These are phyloP conservation scores for Dillenia suffruticosa DNA, from an alignment of 164 flowering plant genomes.

Conservation along the genomic window DNA sequence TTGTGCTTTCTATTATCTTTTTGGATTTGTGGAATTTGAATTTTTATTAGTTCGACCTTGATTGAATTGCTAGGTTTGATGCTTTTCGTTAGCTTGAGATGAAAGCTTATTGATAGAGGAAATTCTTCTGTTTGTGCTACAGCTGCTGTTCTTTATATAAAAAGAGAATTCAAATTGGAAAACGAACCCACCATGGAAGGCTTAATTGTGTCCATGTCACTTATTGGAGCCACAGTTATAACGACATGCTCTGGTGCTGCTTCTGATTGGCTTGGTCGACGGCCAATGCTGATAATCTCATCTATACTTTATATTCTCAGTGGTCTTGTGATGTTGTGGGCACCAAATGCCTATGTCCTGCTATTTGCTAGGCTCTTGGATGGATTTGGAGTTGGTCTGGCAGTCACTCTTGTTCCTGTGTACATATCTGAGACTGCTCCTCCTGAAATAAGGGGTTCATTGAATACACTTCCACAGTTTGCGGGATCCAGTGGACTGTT, in stretches of 20 bases:
- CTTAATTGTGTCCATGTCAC: conserved; percentile 87
- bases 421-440: conserved; percentile 98
- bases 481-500: conserved; percentile 86
- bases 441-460: conserved; percentile 70
- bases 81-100: neutral
- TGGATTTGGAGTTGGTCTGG: conserved; percentile 89
- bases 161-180: conserved; percentile 42
- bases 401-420: conserved; percentile 82
- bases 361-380: conserved; percentile 76
- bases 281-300: conserved; percentile 83
- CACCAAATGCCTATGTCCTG: conserved; percentile 82
- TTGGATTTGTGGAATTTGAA: neutral
- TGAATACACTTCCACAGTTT: conserved; percentile 94
- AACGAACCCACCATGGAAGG: conserved; percentile 63
- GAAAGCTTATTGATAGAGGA: neutral
- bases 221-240: conserved; percentile 83
- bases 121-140: conserved; percentile 8
- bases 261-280: conserved; percentile 81
- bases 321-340: conserved; percentile 87
- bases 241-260: conserved; percentile 83
- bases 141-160: conserved; percentile 62
- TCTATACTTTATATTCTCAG: conserved; percentile 73
- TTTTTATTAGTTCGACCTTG: neutral
- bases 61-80: neutral
- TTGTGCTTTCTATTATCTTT: neutral